A percentile compares a stretch with the other conserved stretches of the same genome.
phyloP scores from a whole-genome alignment of 2,329 filamentous ascomycete species.

The Plenodomus tracheiphilus region DNA sequence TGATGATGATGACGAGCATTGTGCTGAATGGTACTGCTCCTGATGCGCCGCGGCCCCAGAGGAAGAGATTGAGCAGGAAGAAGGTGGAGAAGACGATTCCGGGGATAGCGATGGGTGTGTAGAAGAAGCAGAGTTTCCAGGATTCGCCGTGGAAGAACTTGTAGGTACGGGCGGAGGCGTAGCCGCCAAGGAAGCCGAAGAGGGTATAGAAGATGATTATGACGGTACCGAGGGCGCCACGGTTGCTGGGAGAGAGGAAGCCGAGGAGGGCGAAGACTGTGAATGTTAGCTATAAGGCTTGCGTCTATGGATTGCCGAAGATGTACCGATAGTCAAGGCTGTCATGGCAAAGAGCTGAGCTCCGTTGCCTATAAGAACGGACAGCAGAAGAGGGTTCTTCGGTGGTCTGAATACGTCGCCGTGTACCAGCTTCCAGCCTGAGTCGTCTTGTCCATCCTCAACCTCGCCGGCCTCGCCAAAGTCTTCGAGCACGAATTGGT shows the following conservation, averaged over 20 bases:
- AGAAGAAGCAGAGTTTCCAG: slow-evolving; percentile 91
- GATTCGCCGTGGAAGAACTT: slow-evolving; percentile 89
- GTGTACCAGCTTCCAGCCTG: slow-evolving; percentile 97
- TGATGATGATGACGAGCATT: slow-evolving; percentile 89
- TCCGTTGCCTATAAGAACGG: slow-evolving; percentile 87
- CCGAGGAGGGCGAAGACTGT: slow-evolving; percentile 83
- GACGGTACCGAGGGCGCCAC: slow-evolving; percentile 88
- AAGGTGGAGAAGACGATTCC: slow-evolving; percentile 84
- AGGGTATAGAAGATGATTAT: slow-evolving; percentile 93
- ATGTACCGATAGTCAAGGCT: slow-evolving; percentile 77
- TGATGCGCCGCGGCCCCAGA: slow-evolving; percentile 90
- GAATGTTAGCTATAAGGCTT: slow-evolving; percentile 9
- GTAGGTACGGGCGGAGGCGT: slow-evolving; percentile 87
- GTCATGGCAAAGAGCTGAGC: slow-evolving; percentile 98
- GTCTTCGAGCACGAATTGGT: slow-evolving; percentile 88
- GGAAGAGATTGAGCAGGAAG: slow-evolving; percentile 93
- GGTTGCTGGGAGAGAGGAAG: slow-evolving; percentile 93
- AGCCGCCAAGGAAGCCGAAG: slow-evolving; percentile 90
- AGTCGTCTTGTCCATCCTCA: slow-evolving; percentile 95
- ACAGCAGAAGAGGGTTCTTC: slow-evolving; percentile 78
- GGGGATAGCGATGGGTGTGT: slow-evolving; percentile 85
- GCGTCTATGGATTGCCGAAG: neutral
- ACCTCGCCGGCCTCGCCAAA: slow-evolving; percentile 73
- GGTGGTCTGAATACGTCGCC: slow-evolving; percentile 95
- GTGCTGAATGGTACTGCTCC: slow-evolving; percentile 95